Conservation (phyloP, 495 filamentous ascomycete genomes). For the Lasiosphaeria hispida region DNA sequence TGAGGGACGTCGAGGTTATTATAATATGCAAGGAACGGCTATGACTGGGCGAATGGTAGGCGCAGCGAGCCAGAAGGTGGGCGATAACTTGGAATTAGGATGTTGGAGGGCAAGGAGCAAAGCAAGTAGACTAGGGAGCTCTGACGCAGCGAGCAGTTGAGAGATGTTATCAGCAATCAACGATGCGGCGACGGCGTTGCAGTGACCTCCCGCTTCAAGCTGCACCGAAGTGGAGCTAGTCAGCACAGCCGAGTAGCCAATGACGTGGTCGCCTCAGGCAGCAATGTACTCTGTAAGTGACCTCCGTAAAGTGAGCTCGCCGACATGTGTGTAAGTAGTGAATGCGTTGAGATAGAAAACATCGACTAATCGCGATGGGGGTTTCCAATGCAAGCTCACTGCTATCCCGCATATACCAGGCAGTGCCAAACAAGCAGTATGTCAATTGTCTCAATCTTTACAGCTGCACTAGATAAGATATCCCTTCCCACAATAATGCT, state of each 20-base stretch:
- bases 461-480: too few species aligned
- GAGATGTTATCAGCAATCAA: constrained; percentile 9
- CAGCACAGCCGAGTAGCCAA: background rate
- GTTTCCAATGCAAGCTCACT: too few species aligned
- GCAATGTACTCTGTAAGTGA: background rate
- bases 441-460: too few species aligned
- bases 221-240: constrained; percentile 10
- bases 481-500: too few species aligned
- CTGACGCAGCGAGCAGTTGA: background rate
- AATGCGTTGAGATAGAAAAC: too few species aligned
- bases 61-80: background rate
- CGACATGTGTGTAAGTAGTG: too few species aligned
- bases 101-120: background rate
- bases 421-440: too few species aligned
- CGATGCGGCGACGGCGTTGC: background rate
- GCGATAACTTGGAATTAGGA: background rate
- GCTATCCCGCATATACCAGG: too few species aligned
- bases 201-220: background rate
- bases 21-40: too few species aligned
- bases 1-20: background rate
- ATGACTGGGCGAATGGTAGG: too few species aligned
- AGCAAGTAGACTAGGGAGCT: background rate
- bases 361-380: too few species aligned
- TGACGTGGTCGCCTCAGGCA: background rate
- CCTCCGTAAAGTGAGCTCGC: too few species aligned